Conservation (phyloP, 495 filamentous ascomycete species). For the Penicillium paxilli region DNA sequence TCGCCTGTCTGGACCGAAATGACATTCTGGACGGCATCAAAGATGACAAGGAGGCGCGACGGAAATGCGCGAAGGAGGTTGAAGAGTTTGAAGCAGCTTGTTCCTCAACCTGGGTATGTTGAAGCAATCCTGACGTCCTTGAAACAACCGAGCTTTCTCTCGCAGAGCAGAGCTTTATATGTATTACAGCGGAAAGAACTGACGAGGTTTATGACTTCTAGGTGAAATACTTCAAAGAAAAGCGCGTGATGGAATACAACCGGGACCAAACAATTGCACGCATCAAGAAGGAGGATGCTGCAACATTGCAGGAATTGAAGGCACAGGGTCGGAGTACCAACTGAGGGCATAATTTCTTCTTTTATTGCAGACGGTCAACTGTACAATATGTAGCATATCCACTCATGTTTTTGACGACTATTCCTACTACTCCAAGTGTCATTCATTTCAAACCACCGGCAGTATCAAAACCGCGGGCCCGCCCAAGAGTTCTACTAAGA, state of each 20-base stretch:
- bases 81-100: constrained; percentile 73
- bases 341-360: neutral
- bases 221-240: constrained; percentile 98
- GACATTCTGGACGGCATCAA: constrained; percentile 83
- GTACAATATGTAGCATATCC: constrained; percentile 34
- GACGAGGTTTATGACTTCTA: constrained; percentile 31
- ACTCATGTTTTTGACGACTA: constrained; percentile 22
- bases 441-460: no score
- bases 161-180: neutral
- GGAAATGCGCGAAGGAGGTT: constrained; percentile 66
- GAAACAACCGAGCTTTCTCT: constrained; percentile 2
- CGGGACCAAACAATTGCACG: constrained; percentile 76
- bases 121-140: neutral
- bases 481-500: no score
- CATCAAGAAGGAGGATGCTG: constrained; percentile 76
- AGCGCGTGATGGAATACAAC: constrained; percentile 86
- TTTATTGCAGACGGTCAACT: constrained; percentile 4
- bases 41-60: constrained; percentile 61
- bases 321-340: constrained; percentile 36
- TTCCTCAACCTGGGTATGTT: constrained; percentile 75
- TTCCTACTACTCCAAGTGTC: constrained; percentile 5
- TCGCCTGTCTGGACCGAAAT: constrained; percentile 76
- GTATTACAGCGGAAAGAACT: constrained; percentile 5
- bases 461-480: no score
- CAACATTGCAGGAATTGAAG: constrained; percentile 55